These are phyloP conservation scores for Diplodia corticola DNA, from an alignment of 2,329 filamentous ascomycete species.

Conservation along the genomic window DNA sequence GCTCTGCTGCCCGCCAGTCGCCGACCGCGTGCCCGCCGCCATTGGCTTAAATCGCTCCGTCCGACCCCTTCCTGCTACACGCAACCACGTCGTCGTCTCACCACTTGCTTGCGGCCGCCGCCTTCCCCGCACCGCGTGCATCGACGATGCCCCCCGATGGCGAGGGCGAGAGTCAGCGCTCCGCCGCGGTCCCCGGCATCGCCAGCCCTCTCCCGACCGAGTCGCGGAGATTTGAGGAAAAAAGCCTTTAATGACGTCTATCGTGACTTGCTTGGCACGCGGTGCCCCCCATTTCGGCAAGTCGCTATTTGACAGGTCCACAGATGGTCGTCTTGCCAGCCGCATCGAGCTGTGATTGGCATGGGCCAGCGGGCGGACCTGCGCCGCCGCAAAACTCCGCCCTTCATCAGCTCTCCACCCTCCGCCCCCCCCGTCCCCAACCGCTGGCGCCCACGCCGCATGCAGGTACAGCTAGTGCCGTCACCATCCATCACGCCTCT, in stretches of 20 bases:
- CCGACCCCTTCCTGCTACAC: not conserved
- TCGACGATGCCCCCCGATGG: not conserved
- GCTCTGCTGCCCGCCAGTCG: not conserved
- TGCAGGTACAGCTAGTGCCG: constrained; percentile 5
- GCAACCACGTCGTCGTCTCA: not conserved
- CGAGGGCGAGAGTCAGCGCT: not conserved
- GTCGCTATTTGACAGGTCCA: not conserved
- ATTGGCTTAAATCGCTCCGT: not conserved
- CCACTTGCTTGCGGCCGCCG: too few species aligned
- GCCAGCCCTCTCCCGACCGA: not conserved
- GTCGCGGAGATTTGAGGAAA: constrained; percentile 12
- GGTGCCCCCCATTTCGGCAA: constrained; percentile 6
- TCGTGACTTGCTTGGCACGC: constrained; percentile 9
- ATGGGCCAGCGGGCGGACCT: not conserved
- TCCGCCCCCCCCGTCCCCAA: not conserved
- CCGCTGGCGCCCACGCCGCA: constrained; percentile 3
- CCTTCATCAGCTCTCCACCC: constrained; percentile 5
- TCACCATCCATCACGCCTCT: not conserved
- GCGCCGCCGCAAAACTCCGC: not conserved
- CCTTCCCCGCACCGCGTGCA: not conserved
- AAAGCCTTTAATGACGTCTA: constrained; percentile 10
- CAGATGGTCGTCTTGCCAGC: not conserved
- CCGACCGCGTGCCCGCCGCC: not conserved
- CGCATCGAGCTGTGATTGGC: constrained; percentile 4
- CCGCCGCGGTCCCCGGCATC: not conserved